Evolutionary conservation across 495 filamentous ascomycete genomes (phyloP), one percentile per base, ranked within the genome.

Genomic region (Hyaloscypha bicolor): DNA sequence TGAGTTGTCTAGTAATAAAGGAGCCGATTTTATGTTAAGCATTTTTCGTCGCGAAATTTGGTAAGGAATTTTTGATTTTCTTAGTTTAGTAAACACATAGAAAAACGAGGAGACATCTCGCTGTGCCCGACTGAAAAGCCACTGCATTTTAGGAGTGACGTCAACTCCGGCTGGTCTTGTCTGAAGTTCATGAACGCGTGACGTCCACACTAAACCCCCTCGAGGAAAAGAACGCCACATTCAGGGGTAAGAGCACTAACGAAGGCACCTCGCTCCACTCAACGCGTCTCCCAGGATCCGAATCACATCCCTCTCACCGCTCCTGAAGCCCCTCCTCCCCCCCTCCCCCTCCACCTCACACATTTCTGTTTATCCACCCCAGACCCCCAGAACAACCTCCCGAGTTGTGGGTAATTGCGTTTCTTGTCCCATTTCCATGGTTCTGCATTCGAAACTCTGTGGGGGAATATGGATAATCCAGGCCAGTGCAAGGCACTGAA

Each of bases 401-500:
- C 42, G 16, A 3, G 9, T 48, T 48, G 0, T 48, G 42, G 42
- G 16, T 48, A 48, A 48, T 48, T 48, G 42, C 2, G 16, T 48
- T 48, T 48, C 11, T 12, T 16, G 16, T 48, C 42, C 42, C 42
- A 19, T 4, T 48, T 12, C 42, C 42, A 48, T 48, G 42, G 42
- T 48, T 48, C 42, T 19, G 11, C 16, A 14, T 16, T 12, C 11
- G 8, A 48, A 48, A 48, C 16, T 19, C 4, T 19, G 42, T 48
- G 42, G 42, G 16, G 42, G 3, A 48, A 48, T 25, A 56, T 56
- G 53, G 53, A 56, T 25, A 56, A 56, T 16, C 22, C 22, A 30
- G 60, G 33, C 4, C 71, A 75, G 60, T 78, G 77, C 64, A 72
- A 76, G 64, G 80, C 81, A 29, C 60, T 81, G 52, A 76, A 80